Evolutionary conservation across 2,329 filamentous ascomycete species (phyloP).

Genomic region (Pestalotiopsis sp.): DNA sequence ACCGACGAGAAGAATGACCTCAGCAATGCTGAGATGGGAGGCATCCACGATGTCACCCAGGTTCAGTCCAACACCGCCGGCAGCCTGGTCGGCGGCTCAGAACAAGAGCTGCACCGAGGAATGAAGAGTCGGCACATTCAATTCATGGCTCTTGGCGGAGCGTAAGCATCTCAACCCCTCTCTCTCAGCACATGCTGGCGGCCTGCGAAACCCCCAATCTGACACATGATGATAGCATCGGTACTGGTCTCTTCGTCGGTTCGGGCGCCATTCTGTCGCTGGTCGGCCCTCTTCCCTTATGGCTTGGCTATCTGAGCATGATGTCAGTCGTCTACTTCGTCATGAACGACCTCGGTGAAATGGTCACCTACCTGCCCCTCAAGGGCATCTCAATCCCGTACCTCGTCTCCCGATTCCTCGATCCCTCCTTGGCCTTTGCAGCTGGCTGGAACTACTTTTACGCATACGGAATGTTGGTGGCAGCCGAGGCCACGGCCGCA

Average conservation of each 20-base stretch:
- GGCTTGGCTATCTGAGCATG: conserved; percentile 69
- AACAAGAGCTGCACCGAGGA: conserved; percentile 55
- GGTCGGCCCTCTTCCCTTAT: conserved; percentile 66
- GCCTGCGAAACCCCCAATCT: conserved; percentile 9
- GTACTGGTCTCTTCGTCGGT: conserved; percentile 67
- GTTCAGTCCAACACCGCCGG: conserved; percentile 4
- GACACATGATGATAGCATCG: conserved; percentile 44
- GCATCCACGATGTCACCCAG: conserved; percentile 18
- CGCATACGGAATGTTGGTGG: conserved; percentile 60
- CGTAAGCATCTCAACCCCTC: conserved; percentile 30
- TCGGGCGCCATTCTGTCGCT: conserved; percentile 58
- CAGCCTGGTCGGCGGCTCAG: conserved; percentile 32
- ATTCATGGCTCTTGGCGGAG: conserved; percentile 58
- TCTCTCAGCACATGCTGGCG: neutral
- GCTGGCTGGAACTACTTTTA: conserved; percentile 67
- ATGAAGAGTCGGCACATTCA: conserved; percentile 65
- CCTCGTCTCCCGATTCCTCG: conserved; percentile 58
- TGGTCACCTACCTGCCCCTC: conserved; percentile 58
- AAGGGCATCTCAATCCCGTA: conserved; percentile 61
- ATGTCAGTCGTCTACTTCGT: conserved; percentile 55
- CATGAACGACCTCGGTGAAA: conserved; percentile 56
- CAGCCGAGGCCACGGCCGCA: conserved; percentile 60
- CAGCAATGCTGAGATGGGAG: conserved; percentile 13
- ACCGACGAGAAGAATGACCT: conserved; percentile 12
- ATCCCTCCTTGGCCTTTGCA: conserved; percentile 59